Evolutionary conservation across 208 protist genomes (phyloP).

Genomic region (Tritrichomonas musculus): DNA sequence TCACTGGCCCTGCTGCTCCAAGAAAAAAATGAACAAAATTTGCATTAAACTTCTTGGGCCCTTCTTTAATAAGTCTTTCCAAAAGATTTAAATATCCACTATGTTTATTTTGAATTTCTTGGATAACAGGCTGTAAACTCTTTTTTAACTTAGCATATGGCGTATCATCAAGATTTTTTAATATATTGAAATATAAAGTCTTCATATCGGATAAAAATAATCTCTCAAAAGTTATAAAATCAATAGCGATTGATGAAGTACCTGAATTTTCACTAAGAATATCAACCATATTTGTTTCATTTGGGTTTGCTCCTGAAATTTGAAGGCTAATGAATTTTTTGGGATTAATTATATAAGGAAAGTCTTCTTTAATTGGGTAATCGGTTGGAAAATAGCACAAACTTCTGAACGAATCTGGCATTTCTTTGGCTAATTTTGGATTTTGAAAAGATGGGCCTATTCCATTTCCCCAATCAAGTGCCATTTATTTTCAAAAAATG

Average conservation of each 20-base stretch:
- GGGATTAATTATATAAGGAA: not conserved
- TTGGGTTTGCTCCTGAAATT: not conserved
- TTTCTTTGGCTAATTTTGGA: too few species aligned
- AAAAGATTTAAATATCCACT: not conserved
- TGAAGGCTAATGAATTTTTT: not conserved
- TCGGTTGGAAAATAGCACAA: too few species aligned
- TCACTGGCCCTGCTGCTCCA: not conserved
- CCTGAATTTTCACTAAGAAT: not conserved
- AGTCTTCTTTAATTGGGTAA: too few species aligned
- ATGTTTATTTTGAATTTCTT: not conserved
- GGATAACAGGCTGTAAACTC: not conserved
- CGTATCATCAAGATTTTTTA: not conserved
- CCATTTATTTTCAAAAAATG: too few species aligned
- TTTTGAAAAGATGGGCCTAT: too few species aligned
- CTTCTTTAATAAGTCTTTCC: not conserved
- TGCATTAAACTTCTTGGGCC: not conserved
- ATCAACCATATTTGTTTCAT: not conserved
- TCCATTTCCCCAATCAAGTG: too few species aligned
- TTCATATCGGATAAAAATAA: not conserved
- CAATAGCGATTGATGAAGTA: not conserved
- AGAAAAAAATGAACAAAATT: not conserved
- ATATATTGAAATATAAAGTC: not conserved
- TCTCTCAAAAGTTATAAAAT: not conserved
- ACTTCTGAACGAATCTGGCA: too few species aligned
- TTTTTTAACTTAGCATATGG: not conserved